These are phyloP conservation scores for Cicer pinnatifidum DNA, from an alignment of 306 rosid genomes.

Conservation along the genomic window DNA sequence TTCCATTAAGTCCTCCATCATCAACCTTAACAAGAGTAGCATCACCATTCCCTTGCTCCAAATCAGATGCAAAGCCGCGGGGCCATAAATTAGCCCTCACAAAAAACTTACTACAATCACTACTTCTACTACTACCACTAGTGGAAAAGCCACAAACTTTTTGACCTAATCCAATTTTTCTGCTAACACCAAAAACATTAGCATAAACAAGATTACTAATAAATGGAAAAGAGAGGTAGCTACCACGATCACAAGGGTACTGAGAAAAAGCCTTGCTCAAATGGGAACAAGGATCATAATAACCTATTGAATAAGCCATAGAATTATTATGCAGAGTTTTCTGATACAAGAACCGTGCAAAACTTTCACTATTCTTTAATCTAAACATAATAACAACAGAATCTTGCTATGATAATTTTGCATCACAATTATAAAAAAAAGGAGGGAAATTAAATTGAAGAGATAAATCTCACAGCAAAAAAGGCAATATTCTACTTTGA, in stretches of 20 bases:
- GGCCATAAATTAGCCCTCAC: conserved; percentile 55
- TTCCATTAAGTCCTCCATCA: conserved; percentile 42
- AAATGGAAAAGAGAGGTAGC: no score
- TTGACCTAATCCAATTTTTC: conserved; percentile 28
- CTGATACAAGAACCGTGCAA: conserved; percentile 46
- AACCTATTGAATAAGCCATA: conserved; percentile 52
- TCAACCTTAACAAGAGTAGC: conserved; percentile 22
- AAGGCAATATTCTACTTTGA: conserved; percentile 34
- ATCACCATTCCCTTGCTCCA: conserved; percentile 47
- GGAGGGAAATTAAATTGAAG: not conserved
- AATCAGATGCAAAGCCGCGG: conserved; percentile 51
- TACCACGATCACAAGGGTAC: conserved; percentile 9
- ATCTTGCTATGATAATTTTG: conserved; percentile 36
- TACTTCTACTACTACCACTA: conserved; percentile 16
- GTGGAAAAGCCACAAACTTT: conserved; percentile 56
- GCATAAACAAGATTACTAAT: not conserved
- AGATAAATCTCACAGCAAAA: conserved; percentile 29
- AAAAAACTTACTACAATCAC: conserved; percentile 27
- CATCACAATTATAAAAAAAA: conserved; percentile 43
- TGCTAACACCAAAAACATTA: conserved; percentile 46
- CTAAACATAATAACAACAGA: conserved; percentile 54
- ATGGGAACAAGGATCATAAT: conserved; percentile 48
- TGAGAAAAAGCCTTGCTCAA: conserved; percentile 45
- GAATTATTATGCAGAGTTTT: conserved; percentile 35
- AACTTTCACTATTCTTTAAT: conserved; percentile 47